Evolutionary conservation across 306 rosid genomes (phyloP).

Genomic region (Lotus japonicus): DNA sequence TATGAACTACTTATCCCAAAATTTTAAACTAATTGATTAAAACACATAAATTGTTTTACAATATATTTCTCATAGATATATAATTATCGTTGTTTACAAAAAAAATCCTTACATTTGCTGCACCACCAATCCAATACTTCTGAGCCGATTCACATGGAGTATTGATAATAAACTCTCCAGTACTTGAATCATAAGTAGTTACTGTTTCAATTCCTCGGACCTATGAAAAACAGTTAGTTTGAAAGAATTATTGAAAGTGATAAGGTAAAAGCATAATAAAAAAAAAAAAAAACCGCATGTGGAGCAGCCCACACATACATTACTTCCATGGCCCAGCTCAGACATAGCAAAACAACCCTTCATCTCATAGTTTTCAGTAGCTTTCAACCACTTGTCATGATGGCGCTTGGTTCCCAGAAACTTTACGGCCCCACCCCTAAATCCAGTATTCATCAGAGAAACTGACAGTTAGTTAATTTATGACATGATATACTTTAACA

Average conservation of each 20-base stretch:
- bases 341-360: constrained; percentile 95
- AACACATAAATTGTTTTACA: too few species aligned
- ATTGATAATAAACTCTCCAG: constrained; percentile 74
- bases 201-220: constrained; percentile 92
- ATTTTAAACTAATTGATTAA: too few species aligned
- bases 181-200: constrained; percentile 66
- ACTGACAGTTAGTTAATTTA: neutral
- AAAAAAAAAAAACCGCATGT: neutral
- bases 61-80: too few species aligned
- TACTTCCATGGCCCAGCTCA: constrained; percentile 94
- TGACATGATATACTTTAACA: too few species aligned
- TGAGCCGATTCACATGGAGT: constrained; percentile 89
- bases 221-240: constrained; percentile 28
- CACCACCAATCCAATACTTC: constrained; percentile 98
- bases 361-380: constrained; percentile 56
- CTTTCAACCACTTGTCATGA: constrained; percentile 75
- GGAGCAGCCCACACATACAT: constrained; percentile 44
- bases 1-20: too few species aligned
- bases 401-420: constrained; percentile 83
- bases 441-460: constrained; percentile 20
- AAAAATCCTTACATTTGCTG: constrained; percentile 57
- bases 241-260: constrained; percentile 18
- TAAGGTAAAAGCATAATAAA: neutral
- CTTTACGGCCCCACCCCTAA: constrained; percentile 84
- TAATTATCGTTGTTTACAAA: too few species aligned